These are phyloP conservation scores for Phytophthora capsici DNA, from an alignment of 352 stramenopile species.

Conservation along the genomic window DNA sequence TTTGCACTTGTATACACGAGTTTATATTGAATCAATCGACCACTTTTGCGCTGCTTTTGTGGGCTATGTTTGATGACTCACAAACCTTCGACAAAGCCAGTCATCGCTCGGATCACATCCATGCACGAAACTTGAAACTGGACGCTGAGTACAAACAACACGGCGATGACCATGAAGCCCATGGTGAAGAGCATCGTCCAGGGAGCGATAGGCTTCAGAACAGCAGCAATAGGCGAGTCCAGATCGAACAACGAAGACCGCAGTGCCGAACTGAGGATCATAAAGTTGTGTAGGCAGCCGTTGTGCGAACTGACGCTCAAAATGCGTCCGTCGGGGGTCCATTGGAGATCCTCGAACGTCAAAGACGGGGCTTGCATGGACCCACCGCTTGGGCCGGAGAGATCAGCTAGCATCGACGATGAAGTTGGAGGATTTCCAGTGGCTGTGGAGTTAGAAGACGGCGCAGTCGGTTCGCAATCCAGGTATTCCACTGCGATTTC, in stretches of 20 bases:
- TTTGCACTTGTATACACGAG: constrained; percentile 21
- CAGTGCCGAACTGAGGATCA: constrained; percentile 75
- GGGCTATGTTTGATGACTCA: constrained; percentile 10
- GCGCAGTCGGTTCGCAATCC: constrained; percentile 49
- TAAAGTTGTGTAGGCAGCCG: constrained; percentile 92
- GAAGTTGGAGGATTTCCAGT: constrained; percentile 24
- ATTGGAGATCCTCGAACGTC: constrained; percentile 81
- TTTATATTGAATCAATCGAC: constrained; percentile 15
- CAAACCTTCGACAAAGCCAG: constrained; percentile 61
- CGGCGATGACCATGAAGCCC: constrained; percentile 50
- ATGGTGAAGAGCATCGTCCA: constrained; percentile 71
- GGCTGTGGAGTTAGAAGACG: constrained; percentile 20
- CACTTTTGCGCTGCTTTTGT: background rate
- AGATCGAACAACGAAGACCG: constrained; percentile 64
- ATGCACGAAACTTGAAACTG: constrained; percentile 55
- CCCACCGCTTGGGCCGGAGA: constrained; percentile 24
- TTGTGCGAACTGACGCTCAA: constrained; percentile 86
- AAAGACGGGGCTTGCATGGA: constrained; percentile 39
- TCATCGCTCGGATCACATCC: constrained; percentile 69
- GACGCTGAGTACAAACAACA: constrained; percentile 57
- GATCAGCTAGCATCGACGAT: constrained; percentile 33
- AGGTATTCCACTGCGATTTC: constrained; percentile 84
- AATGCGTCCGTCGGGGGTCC: constrained; percentile 91
- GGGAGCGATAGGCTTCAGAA: constrained; percentile 68
- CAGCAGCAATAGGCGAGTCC: constrained; percentile 60